Base-by-base conservation (phyloP, 352 stramenopile genomes). In the Globisporangium yorkense region DNA sequence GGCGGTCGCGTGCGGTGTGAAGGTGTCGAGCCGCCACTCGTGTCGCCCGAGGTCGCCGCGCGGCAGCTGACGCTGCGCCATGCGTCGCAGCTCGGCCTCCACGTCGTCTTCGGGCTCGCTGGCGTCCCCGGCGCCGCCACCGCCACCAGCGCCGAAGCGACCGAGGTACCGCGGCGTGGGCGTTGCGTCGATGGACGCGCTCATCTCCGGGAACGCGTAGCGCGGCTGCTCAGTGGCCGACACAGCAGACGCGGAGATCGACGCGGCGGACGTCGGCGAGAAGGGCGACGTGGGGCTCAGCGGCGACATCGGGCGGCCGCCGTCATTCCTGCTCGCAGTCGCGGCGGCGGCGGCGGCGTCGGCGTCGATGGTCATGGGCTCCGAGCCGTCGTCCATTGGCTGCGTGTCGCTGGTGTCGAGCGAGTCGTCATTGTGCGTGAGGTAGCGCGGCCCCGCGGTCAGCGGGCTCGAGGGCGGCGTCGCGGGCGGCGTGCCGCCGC, bases 161-260 rank as follows among this genome's bases (percentile, higher is more conserved):
- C 79, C 79, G 20, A 92, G 73, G 55, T 94, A 94, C n/a, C 82
- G 79, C 24, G 84, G 79, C 49, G 71, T 80, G 3, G 82, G 82
- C 5, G 84, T 92, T 0, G 80, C 81, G 37, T 92, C 80, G 51
- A 92, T 77, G 3, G 84, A 94, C 10, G 84, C 81, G 45, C 80
- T 92, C 74, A 84, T 90, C 63, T 94, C 84, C 1, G 80, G 73
- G 47, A 89, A 92, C 31, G 68, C 64, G 60, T 82, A 88, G 45
- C 80, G 79, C 39, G 75, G 77, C 50, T 87, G 77, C 54, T 89
- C 79, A 1, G 84, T 94, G 31, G 84, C 84, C 0, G 84, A 94
- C 29, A 94, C 79, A 10, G 82, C 80, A 12, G 82, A 92, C 43
- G 75, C 80, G 24, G 84, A 94, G 47, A 92, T 71, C 59, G 84